phyloP scores from a whole-genome alignment of 1,284 basidiomycete species.

The Papiliotrema laurentii region DNA sequence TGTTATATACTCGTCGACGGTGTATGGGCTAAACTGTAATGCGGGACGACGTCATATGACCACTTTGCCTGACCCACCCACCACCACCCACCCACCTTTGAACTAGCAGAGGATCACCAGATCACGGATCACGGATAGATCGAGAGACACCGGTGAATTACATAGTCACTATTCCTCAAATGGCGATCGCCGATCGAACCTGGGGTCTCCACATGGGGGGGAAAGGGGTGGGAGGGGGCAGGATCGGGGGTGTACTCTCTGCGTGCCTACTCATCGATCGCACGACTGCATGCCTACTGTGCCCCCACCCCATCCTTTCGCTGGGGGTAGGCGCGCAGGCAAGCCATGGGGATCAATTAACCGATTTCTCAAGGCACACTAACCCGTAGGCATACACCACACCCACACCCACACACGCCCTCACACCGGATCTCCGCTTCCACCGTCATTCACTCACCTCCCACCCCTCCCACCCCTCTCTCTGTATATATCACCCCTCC shows the following conservation, averaged over 20 bases:
- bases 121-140: too few relatives aligned
- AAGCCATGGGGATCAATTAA: neutral
- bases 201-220: neutral
- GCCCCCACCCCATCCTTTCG: too few relatives aligned
- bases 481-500: neutral
- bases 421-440: neutral
- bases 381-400: neutral
- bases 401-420: neutral
- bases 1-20: too few relatives aligned
- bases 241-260: neutral
- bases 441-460: too few relatives aligned
- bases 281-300: too few relatives aligned
- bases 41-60: neutral
- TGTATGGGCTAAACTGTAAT: too few relatives aligned
- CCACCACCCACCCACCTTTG: neutral
- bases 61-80: neutral
- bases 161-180: too few relatives aligned
- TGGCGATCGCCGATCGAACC: neutral
- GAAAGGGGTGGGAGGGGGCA: neutral
- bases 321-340: neutral
- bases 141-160: too few relatives aligned
- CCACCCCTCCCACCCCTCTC: constrained; percentile 4
- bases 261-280: neutral
- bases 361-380: neutral
- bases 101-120: neutral